phyloP scores from a whole-genome alignment of 148 eudicot genomes.

The Rhododendron kiyosumense region DNA sequence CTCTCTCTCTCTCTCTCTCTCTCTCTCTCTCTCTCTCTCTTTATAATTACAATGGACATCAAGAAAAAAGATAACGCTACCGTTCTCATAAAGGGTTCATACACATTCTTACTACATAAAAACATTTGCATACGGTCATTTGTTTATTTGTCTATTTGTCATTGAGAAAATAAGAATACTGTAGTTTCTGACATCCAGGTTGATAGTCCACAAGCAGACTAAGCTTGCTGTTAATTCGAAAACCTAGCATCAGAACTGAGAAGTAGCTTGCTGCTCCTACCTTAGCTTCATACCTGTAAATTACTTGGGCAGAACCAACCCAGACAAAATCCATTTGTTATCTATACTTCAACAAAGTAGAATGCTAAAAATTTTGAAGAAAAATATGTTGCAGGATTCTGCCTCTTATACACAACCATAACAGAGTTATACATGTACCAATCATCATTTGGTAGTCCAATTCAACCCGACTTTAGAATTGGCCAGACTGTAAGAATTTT shows the following conservation, averaged over 20 bases:
- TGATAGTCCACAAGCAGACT: neutral
- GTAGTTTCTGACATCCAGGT: neutral
- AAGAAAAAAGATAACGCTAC: neutral
- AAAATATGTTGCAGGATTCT: neutral
- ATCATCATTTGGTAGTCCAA: neutral
- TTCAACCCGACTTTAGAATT: neutral
- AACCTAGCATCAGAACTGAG: neutral
- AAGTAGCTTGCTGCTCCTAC: neutral
- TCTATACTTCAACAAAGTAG: neutral
- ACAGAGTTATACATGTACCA: neutral
- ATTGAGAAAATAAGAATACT: neutral
- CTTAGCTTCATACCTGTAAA: neutral
- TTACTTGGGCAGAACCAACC: slow-evolving; percentile 1
- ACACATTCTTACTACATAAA: neutral
- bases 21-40: too few species aligned
- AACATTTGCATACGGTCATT: neutral
- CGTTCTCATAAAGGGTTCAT: neutral
- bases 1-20: too few species aligned
- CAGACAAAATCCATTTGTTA: neutral
- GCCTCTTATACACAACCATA: neutral
- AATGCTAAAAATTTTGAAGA: neutral
- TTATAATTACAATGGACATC: neutral
- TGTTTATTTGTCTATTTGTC: neutral
- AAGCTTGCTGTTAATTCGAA: neutral
- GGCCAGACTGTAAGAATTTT: neutral